Evolutionary conservation across 805 yeast genomes (phyloP).

Genomic region (Starmerella sp.): DNA sequence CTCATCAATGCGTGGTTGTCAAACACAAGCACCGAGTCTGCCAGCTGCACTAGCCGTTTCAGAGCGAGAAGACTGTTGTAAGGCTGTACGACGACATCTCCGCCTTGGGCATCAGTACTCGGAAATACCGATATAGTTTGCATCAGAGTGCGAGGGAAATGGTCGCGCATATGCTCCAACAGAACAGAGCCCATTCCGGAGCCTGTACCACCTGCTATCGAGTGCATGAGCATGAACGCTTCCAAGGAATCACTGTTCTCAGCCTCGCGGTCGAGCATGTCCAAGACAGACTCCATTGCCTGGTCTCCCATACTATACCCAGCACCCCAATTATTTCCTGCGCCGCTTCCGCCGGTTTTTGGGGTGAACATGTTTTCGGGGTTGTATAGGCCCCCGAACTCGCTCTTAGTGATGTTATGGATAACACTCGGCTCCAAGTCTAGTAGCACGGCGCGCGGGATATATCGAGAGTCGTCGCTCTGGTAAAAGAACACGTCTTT

Average conservation of each 20-base stretch:
- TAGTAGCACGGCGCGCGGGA: slow-evolving; percentile 76
- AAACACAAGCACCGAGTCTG: slow-evolving; percentile 80
- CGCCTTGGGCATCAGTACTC: slow-evolving; percentile 51
- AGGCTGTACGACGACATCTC: slow-evolving; percentile 97
- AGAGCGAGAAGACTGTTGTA: slow-evolving; percentile 80
- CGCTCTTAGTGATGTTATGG: slow-evolving; percentile 43
- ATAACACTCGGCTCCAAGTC: slow-evolving; percentile 85
- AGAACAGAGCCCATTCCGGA: slow-evolving; percentile 85
- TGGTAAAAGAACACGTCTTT: slow-evolving; percentile 74
- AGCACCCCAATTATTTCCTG: slow-evolving; percentile 92
- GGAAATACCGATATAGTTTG: slow-evolving; percentile 87
- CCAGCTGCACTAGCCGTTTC: slow-evolving; percentile 66
- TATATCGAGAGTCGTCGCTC: slow-evolving; percentile 62
- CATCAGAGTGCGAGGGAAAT: slow-evolving; percentile 69
- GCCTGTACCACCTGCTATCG: slow-evolving; percentile 98
- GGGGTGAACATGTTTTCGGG: slow-evolving; percentile 72
- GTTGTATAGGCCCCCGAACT: slow-evolving; percentile 56
- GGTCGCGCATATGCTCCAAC: slow-evolving; percentile 66
- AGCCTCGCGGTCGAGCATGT: slow-evolving; percentile 76
- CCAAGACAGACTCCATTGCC: slow-evolving; percentile 61
- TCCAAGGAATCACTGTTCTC: slow-evolving; percentile 84
- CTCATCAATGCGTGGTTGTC: slow-evolving; percentile 77
- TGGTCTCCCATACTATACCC: slow-evolving; percentile 70
- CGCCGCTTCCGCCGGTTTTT: slow-evolving; percentile 56
- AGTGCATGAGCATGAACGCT: slow-evolving; percentile 82